These are phyloP conservation scores for Cicer cuneatum DNA, from an alignment of 306 rosid species.

Conservation along the genomic window DNA sequence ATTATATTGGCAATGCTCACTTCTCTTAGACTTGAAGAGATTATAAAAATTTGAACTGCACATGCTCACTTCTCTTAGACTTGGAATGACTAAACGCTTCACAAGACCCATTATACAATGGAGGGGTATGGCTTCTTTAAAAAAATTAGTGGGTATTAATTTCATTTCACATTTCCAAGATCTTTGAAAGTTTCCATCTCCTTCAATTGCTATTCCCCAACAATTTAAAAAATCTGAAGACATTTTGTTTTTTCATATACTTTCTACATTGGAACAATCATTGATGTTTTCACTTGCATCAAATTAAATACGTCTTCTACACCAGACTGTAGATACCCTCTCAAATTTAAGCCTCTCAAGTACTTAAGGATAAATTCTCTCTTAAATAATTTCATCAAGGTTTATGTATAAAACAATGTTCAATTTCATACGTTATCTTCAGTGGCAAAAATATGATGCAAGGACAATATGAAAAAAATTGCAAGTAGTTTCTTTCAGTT, in stretches of 20 bases:
- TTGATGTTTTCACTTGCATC: not conserved
- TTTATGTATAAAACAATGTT: not conserved
- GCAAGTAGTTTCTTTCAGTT: not conserved
- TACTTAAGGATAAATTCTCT: not conserved
- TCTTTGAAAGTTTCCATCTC: no score
- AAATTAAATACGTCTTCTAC: not conserved
- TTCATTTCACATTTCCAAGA: not conserved
- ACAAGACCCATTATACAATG: not conserved
- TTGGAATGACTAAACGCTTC: not conserved
- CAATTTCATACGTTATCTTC: not conserved
- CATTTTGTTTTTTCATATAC: not conserved
- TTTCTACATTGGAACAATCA: not conserved
- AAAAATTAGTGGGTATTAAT: not conserved
- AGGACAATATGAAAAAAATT: not conserved
- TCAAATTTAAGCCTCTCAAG: not conserved
- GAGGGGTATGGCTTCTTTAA: not conserved
- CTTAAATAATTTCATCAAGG: not conserved
- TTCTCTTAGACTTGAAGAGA: not conserved
- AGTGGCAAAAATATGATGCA: constrained; percentile 16
- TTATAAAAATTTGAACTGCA: no score
- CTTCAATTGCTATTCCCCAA: not conserved
- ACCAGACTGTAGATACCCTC: not conserved
- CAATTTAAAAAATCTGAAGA: not conserved
- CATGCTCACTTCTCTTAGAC: not conserved
- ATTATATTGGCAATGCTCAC: no score